A percentile compares a stretch with the other conserved stretches of the same genome.
phyloP scores from a whole-genome alignment of 2,329 filamentous ascomycete genomes.

The Phialophora verrucosa region DNA sequence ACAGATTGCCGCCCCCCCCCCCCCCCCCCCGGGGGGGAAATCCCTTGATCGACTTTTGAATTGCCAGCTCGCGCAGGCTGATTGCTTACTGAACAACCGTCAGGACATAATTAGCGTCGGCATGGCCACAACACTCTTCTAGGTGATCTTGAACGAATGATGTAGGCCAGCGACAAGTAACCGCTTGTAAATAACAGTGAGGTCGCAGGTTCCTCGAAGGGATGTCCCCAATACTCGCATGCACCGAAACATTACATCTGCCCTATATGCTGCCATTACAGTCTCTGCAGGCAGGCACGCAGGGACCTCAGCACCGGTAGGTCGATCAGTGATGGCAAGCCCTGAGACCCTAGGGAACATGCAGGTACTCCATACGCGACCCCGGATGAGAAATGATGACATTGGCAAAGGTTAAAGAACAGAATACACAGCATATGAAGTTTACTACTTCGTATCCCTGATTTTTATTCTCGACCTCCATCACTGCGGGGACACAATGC shows the following conservation, averaged over 20 bases:
- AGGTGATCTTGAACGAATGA: neutral
- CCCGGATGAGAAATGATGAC: neutral
- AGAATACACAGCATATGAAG: neutral
- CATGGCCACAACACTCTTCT: neutral
- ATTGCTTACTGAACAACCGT: neutral
- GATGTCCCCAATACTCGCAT: neutral
- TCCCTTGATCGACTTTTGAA: neutral
- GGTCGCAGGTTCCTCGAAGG: neutral
- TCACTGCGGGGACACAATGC: neutral
- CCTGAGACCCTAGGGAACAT: neutral
- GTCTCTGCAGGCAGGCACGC: neutral
- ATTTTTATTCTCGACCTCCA: neutral
- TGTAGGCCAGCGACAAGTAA: neutral
- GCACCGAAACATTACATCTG: neutral
- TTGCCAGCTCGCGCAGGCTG: neutral
- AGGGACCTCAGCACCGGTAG: neutral
- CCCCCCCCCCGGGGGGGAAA: too few relatives aligned
- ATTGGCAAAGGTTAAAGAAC: neutral
- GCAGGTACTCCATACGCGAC: too few relatives aligned
- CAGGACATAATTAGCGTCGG: neutral
- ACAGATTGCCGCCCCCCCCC: too few relatives aligned
- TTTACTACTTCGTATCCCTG: too few relatives aligned
- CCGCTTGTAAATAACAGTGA: neutral
- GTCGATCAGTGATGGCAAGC: neutral
- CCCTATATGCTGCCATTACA: neutral